Evolutionary conservation across 164 flowering plant genomes (phyloP), one percentile per base, ranked within the genome.

Genomic region (Kalanchoe fedtschenkoi): DNA sequence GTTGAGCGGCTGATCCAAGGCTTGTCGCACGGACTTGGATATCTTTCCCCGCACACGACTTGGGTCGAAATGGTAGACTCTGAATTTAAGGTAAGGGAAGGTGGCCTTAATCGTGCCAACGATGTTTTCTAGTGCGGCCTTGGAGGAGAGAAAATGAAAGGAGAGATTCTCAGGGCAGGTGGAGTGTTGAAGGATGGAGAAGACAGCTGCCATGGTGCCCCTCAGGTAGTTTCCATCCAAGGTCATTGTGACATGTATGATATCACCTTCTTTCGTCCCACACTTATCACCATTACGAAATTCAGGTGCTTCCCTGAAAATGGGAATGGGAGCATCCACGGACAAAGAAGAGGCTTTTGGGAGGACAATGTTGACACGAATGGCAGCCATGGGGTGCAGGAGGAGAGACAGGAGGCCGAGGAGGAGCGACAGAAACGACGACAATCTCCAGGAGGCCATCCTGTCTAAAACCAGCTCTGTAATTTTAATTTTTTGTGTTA

Each of bases 161-260:
- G 51, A 44, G 51, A 44, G 51, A 44, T 44, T 44, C 26, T 44
- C 51, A 7, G 51, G 51, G 51, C 51, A 44, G 51, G 51, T 44
- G 4, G 51, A 44, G 51, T 44, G 51, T 19, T 44, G 51, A 10
- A 44, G 51, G 21, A 44, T 44, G 8, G 51, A 44, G 8, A 19
- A 24, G 21, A 44, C 51, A 44, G 51, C 51, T 44, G 51, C 51
- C 51, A 44, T 19, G n/a, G 51, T 44, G 24, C 51, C 51, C 24
- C 51, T 44, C 51, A 44, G 24, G 51, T 44, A 44, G 24, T 44
- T 44, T 24, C 21, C 51, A 19, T 44, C 51, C 51, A 44, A 44
- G 21, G 51, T 44, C 51, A 44, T 44, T 11, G 51, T 44, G 7
- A 44, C 51, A 44, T 44, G 51, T 24, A 44, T 44, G 24, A 44